These are phyloP conservation scores for Neonectria neomacrospora DNA, from an alignment of 2,329 filamentous ascomycete genomes.

Conservation along the genomic window DNA sequence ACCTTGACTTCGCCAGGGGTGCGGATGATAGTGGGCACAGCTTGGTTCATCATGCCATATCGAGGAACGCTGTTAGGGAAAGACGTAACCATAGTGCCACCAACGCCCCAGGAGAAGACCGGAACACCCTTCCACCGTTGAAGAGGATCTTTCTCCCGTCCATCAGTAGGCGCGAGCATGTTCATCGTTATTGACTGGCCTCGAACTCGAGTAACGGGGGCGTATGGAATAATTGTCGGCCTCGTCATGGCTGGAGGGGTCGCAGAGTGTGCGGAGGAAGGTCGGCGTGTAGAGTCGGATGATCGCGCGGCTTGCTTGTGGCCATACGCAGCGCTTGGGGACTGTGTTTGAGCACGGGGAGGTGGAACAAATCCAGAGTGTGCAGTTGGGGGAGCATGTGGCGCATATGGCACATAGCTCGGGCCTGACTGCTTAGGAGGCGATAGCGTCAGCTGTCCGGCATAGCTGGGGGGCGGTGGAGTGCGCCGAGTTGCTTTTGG, in stretches of 20 bases:
- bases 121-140: slow-evolving; percentile 92
- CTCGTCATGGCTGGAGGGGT: slow-evolving; percentile 50
- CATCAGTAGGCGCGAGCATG: slow-evolving; percentile 71
- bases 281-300: slow-evolving; percentile 61
- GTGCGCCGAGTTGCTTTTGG: slow-evolving; percentile 55
- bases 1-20: slow-evolving; percentile 84
- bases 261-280: slow-evolving; percentile 64
- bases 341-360: slow-evolving; percentile 70
- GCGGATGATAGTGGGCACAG: slow-evolving; percentile 81
- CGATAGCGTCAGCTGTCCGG: slow-evolving; percentile 59
- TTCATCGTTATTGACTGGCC: slow-evolving; percentile 67
- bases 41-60: slow-evolving; percentile 81
- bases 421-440: slow-evolving; percentile 65
- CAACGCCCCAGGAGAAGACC: slow-evolving; percentile 87
- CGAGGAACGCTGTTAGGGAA: slow-evolving; percentile 91
- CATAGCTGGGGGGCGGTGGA: slow-evolving; percentile 59
- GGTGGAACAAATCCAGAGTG: slow-evolving; percentile 64
- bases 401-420: slow-evolving; percentile 62
- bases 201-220: slow-evolving; percentile 55
- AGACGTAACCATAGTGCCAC: slow-evolving; percentile 82
- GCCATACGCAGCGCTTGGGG: slow-evolving; percentile 62
- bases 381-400: slow-evolving; percentile 49
- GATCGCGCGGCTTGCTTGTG: slow-evolving; percentile 48
- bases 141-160: slow-evolving; percentile 78
- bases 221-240: slow-evolving; percentile 42